phyloP scores from a whole-genome alignment of 2,329 filamentous ascomycete species.

The Beauveria pseudobassiana region DNA sequence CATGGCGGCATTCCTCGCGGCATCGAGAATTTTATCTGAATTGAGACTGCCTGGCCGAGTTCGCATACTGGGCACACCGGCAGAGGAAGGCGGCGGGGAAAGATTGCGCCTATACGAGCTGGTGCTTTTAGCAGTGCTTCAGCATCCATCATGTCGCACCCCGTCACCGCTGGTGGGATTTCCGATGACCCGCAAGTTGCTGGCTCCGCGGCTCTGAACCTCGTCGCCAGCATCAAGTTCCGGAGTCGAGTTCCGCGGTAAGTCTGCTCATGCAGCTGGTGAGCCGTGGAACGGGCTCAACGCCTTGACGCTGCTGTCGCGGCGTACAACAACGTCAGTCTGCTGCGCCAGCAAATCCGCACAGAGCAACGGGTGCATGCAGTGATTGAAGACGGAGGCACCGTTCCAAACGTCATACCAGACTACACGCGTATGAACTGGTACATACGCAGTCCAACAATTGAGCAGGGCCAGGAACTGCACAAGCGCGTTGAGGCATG shows the following conservation, averaged over 20 bases:
- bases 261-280: conserved; percentile 16
- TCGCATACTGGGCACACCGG: conserved; percentile 34
- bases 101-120: conserved; percentile 22
- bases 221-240: conserved; percentile 1
- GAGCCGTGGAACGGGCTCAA: conserved; percentile 38
- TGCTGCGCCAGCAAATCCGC: conserved; percentile 31
- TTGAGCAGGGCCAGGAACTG: conserved; percentile 19
- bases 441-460: conserved; percentile 25
- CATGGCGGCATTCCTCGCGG: conserved; percentile 32
- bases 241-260: not conserved
- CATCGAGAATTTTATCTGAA: conserved; percentile 25
- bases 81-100: conserved; percentile 38
- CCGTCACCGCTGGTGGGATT: not conserved
- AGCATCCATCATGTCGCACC: not conserved
- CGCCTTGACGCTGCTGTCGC: conserved; percentile 29
- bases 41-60: conserved; percentile 26
- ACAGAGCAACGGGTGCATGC: conserved; percentile 30
- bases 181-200: not conserved
- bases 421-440: conserved; percentile 27
- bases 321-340: conserved; percentile 27
- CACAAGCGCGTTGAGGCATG: conserved; percentile 23
- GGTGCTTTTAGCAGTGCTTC: conserved; percentile 20
- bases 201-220: conserved; percentile 18
- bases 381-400: conserved; percentile 29
- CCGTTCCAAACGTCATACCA: conserved; percentile 30